A percentile compares a stretch with the other conserved stretches of the same genome.
These are phyloP conservation scores for Paraphoma sp. DNA, from an alignment of 2,329 filamentous ascomycete species.

Conservation along the genomic window DNA sequence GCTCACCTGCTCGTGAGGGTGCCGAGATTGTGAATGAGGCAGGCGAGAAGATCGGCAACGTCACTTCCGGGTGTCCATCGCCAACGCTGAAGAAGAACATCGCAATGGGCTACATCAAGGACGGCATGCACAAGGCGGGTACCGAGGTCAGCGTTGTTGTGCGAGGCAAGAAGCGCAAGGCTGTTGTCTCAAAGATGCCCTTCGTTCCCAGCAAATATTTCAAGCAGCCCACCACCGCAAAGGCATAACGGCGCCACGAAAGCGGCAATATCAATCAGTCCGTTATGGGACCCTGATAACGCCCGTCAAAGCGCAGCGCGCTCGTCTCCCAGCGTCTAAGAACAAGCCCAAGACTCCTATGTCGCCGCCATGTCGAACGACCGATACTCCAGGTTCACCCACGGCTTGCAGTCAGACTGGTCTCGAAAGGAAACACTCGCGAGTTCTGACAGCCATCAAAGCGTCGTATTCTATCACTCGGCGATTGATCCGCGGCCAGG, in stretches of 20 bases:
- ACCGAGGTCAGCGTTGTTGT: conserved; percentile 82
- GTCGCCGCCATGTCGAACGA: too few relatives aligned
- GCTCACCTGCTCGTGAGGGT: conserved; percentile 88
- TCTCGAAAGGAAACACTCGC: too few relatives aligned
- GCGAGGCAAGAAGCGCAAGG: conserved; percentile 76
- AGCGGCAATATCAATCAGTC: background rate
- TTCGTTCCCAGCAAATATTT: conserved; percentile 84
- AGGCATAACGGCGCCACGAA: conserved; percentile 19
- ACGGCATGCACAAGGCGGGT: conserved; percentile 81
- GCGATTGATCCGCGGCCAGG: too few relatives aligned
- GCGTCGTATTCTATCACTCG: too few relatives aligned
- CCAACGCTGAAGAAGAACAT: conserved; percentile 89
- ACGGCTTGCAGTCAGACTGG: too few relatives aligned
- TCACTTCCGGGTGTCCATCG: conserved; percentile 91
- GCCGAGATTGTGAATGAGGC: conserved; percentile 74
- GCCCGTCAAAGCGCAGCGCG: background rate
- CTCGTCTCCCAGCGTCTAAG: background rate
- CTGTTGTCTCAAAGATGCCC: conserved; percentile 84
- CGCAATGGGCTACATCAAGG: conserved; percentile 90
- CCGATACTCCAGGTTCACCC: too few relatives aligned
- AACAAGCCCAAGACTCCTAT: background rate
- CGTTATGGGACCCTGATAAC: background rate
- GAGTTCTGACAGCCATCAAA: too few relatives aligned
- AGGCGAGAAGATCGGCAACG: conserved; percentile 72
- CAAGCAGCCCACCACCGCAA: conserved; percentile 38